Evolutionary conservation across 2,329 filamentous ascomycete species (phyloP).

Genomic region (Claviceps pazoutovae): DNA sequence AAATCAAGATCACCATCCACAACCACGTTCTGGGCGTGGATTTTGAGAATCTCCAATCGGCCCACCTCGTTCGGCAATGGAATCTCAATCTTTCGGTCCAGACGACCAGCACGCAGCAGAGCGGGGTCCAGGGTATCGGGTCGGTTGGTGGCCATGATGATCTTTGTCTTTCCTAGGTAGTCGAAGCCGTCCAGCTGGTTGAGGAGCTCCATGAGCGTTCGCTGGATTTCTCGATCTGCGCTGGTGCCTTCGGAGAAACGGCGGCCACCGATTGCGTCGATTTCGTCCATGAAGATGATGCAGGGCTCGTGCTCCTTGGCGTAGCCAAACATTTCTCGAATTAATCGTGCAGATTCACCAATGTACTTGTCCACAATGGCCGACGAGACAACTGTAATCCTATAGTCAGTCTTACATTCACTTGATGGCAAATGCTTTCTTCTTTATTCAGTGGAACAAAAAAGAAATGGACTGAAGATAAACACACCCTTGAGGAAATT

Average conservation of each 20-base stretch:
- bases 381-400: constrained; percentile 73
- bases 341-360: constrained; percentile 90
- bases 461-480: not conserved
- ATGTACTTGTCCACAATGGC: constrained; percentile 99
- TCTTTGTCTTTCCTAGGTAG: constrained; percentile 98
- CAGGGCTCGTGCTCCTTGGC: constrained; percentile 98
- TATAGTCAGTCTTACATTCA: not conserved
- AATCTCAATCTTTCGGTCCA: constrained; percentile 97
- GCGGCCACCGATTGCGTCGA: constrained; percentile 93
- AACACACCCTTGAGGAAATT: constrained; percentile 87
- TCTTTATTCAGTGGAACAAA: not conserved
- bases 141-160: constrained; percentile 99
- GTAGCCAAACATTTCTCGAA: constrained; percentile 99
- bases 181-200: constrained; percentile 99
- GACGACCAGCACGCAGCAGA: constrained; percentile 75
- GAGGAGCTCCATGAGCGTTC: constrained; percentile 94
- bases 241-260: constrained; percentile 96
- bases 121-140: constrained; percentile 93
- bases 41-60: constrained; percentile 93
- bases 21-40: constrained; percentile 75
- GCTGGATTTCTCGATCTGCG: constrained; percentile 94
- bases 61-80: constrained; percentile 94
- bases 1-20: constrained; percentile 95
- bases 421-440: no score
- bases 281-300: constrained; percentile 99